These are phyloP conservation scores for Hanseniaspora lachancei DNA, from an alignment of 805 yeast species.

Conservation along the genomic window DNA sequence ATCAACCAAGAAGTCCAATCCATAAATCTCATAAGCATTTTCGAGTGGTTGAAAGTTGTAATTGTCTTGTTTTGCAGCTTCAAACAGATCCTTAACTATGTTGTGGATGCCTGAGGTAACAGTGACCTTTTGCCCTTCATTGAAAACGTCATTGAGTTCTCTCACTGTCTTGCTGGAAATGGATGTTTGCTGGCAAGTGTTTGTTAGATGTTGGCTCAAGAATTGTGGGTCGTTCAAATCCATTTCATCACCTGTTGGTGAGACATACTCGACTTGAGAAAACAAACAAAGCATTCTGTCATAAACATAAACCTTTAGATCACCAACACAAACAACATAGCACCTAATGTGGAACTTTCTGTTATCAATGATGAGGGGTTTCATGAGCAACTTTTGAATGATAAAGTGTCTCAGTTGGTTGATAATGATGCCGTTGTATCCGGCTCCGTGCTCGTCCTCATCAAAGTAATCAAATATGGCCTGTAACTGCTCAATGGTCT, in stretches of 20 bases:
- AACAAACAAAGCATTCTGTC: slow-evolving; percentile 70
- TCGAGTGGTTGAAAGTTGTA: slow-evolving; percentile 71
- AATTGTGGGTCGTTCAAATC: slow-evolving; percentile 27
- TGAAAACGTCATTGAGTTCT: slow-evolving; percentile 37
- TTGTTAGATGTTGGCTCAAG: slow-evolving; percentile 74
- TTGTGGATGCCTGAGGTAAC: slow-evolving; percentile 46
- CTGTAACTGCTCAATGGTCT: slow-evolving; percentile 66
- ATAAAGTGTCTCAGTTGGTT: slow-evolving; percentile 85
- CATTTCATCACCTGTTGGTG: slow-evolving; percentile 18
- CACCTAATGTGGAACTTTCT: slow-evolving; percentile 83
- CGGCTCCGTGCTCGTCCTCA: slow-evolving; percentile 38
- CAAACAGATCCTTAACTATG: slow-evolving; percentile 56
- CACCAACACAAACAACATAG: slow-evolving; percentile 66
- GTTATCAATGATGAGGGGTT: slow-evolving; percentile 54
- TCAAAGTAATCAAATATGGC: slow-evolving; percentile 75
- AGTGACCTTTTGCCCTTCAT: slow-evolving; percentile 23
- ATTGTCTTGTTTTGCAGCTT: slow-evolving; percentile 69
- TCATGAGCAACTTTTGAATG: slow-evolving; percentile 63
- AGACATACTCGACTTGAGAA: slow-evolving; percentile 42
- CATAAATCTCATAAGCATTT: slow-evolving; percentile 78
- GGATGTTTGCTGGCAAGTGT: slow-evolving; percentile 73
- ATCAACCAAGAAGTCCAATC: slow-evolving; percentile 75
- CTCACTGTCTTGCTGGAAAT: slow-evolving; percentile 35
- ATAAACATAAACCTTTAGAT: slow-evolving; percentile 66
- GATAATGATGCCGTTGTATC: slow-evolving; percentile 55